Evolutionary conservation across 1,284 basidiomycete genomes (phyloP), one percentile per base, ranked within the genome.

Genomic region (Farysia itapuensis): DNA sequence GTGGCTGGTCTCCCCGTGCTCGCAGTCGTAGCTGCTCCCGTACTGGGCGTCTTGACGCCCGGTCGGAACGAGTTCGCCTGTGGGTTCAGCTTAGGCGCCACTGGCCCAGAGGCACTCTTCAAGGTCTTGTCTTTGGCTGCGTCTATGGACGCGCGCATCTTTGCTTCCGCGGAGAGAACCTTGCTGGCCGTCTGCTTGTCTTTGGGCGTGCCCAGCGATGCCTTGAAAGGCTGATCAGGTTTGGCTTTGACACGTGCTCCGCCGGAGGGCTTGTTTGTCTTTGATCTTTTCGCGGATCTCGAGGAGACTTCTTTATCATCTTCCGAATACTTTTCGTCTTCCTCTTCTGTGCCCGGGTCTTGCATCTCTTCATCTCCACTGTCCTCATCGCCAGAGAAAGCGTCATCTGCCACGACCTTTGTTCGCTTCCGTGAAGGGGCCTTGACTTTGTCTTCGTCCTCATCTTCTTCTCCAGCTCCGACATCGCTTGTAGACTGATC

Each of bases 101-200:
- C 13, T 8, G 20, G 13, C 8, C 22, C 24, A 13, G 36, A 16
- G 1, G 58, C 14, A 1, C 43, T 30, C 23, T 51, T 48, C 39
- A 54, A 30, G 3, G 51, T 43, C 39, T 61, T 56, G 32, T 51
- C 48, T 5, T 36, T 42, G 3, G 58, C 58, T 33, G 51, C 47
- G 16, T 61, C 51, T 38, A 61, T 61, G 13, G 51, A 54, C 20
- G 58, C 58, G 16, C 58, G 43, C 47, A 61, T 46, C 4, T 43
- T 29, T 12, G 45, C 57, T 49, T 49, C 50, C 1, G 46, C 42
- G 12, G 57, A 60, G 45, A 60, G 44, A 26, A 8, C 9, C 15
- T 16, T 11, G 30, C 8, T 32, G 8, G 8, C 9, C 30, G n/a
- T n/a, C n/a, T n/a, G n/a, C n/a, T n/a, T n/a, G n/a, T n/a, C n/a